Conservation (phyloP, 1,139 yeast genomes). For the Debaryomyces nepalensis region DNA sequence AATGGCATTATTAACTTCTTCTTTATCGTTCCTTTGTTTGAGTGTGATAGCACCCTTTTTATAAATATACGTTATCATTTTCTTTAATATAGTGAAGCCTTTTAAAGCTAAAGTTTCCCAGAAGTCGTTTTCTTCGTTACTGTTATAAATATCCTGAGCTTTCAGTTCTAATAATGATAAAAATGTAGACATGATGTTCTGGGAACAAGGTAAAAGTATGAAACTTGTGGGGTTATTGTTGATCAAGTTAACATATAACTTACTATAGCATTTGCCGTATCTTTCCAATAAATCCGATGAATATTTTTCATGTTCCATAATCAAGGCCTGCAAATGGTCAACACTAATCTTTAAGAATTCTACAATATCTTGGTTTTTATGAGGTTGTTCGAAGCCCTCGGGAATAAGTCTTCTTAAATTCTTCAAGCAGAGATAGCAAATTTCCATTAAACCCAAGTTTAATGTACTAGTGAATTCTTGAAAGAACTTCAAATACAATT, state of each 20-base stretch:
- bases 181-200: slow-evolving; percentile 60
- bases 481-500: slow-evolving; percentile 62
- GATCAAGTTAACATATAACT: slow-evolving; percentile 64
- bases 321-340: slow-evolving; percentile 62
- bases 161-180: slow-evolving; percentile 63
- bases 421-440: slow-evolving; percentile 79
- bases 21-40: slow-evolving; percentile 63
- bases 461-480: slow-evolving; percentile 60
- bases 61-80: slow-evolving; percentile 61
- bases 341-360: slow-evolving; percentile 65
- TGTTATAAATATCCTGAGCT: slow-evolving; percentile 60
- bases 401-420: slow-evolving; percentile 72
- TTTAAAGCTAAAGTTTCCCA: slow-evolving; percentile 82
- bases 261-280: slow-evolving; percentile 75
- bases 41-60: slow-evolving; percentile 71
- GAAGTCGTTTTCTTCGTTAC: slow-evolving; percentile 58
- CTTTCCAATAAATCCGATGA: slow-evolving; percentile 66
- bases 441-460: slow-evolving; percentile 58
- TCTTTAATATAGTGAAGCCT: slow-evolving; percentile 68
- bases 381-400: slow-evolving; percentile 76
- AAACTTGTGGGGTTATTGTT: slow-evolving; percentile 71
- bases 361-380: slow-evolving; percentile 58
- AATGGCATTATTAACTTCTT: slow-evolving; percentile 64
- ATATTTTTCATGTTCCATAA: slow-evolving; percentile 57
- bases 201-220: slow-evolving; percentile 67